Conservation (phyloP, 805 yeast species). For the Scheffersomyces amazonensis region DNA sequence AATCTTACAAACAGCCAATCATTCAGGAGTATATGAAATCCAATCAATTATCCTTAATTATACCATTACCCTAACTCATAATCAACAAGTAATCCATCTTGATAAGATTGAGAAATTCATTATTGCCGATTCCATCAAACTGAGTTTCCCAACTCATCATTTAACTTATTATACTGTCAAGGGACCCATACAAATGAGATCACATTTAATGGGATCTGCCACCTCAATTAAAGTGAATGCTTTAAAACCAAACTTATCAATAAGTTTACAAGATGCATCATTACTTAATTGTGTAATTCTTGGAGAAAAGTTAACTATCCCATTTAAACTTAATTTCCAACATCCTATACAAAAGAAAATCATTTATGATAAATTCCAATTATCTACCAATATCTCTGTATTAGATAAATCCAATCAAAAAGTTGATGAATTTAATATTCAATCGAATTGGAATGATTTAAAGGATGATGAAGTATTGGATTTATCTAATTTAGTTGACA, state of each 20-base stretch:
- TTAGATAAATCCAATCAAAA: slow-evolving; percentile 3
- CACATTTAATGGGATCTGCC: slow-evolving; percentile 1
- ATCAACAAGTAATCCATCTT: slow-evolving; percentile 1
- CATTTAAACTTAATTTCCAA: slow-evolving; percentile 16
- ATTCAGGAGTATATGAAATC: slow-evolving; percentile 21
- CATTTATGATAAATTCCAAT: slow-evolving; percentile 15
- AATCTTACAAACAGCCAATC: slow-evolving; percentile 15
- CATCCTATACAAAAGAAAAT: slow-evolving; percentile 10
- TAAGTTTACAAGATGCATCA: slow-evolving; percentile 1
- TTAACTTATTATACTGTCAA: background rate
- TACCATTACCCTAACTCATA: slow-evolving; percentile 5
- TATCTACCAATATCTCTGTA: slow-evolving; percentile 11
- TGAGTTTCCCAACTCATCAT: background rate
- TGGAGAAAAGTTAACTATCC: slow-evolving; percentile 27
- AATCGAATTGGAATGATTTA: slow-evolving; percentile 29
- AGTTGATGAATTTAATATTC: slow-evolving; percentile 13
- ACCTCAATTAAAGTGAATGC: slow-evolving; percentile 15
- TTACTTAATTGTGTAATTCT: slow-evolving; percentile 14
- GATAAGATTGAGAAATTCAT: slow-evolving; percentile 7
- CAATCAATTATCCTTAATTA: slow-evolving; percentile 12
- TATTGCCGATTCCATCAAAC: background rate
- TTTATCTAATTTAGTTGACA: slow-evolving; percentile 12
- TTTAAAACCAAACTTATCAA: slow-evolving; percentile 22
- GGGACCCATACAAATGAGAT: background rate
- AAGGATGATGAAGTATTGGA: slow-evolving; percentile 40